A percentile compares a stretch with the other conserved stretches of the same genome.
Conservation (phyloP, 1,139 yeast species). For the Arxiozyma heterogenica region DNA sequence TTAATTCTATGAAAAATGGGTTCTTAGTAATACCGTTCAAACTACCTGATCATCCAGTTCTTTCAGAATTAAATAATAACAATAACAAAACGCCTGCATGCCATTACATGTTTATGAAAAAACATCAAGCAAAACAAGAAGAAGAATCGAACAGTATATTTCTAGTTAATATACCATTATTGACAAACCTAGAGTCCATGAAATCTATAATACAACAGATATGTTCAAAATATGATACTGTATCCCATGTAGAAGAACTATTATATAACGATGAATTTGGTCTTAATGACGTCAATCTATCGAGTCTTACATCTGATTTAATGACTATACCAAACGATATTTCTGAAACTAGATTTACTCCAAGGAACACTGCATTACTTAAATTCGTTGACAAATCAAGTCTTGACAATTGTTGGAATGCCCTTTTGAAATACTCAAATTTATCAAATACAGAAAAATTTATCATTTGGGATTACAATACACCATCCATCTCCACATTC, state of each 20-base stretch:
- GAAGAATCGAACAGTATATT: slow-evolving; percentile 43
- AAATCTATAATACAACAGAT: slow-evolving; percentile 52
- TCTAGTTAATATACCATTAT: slow-evolving; percentile 66
- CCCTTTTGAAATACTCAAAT: slow-evolving; percentile 45
- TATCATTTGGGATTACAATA: slow-evolving; percentile 28
- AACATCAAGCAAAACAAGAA: slow-evolving; percentile 43
- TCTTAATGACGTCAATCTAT: slow-evolving; percentile 47
- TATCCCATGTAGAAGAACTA: slow-evolving; percentile 28
- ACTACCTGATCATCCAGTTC: slow-evolving; percentile 22
- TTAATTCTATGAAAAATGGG: slow-evolving; percentile 32
- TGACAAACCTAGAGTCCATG: slow-evolving; percentile 43
- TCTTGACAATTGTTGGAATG: slow-evolving; percentile 52
- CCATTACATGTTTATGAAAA: slow-evolving; percentile 54
- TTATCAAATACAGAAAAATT: slow-evolving; percentile 11
- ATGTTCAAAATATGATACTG: slow-evolving; percentile 35
- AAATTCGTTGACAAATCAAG: slow-evolving; percentile 71
- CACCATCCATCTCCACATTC: slow-evolving; percentile 27
- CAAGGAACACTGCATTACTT: slow-evolving; percentile 64
- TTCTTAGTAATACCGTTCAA: slow-evolving; percentile 33
- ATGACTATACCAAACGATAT: slow-evolving; percentile 32
- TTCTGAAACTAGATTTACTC: slow-evolving; percentile 37
- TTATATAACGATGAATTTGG: slow-evolving; percentile 31
- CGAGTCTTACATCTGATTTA: slow-evolving; percentile 52
- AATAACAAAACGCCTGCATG: slow-evolving; percentile 7
- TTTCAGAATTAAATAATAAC: slow-evolving; percentile 9